Evolutionary conservation across 73 alveolate genomes (phyloP), one percentile per base, ranked within the genome.

Genomic region (Tetrahymena malaccensis): DNA sequence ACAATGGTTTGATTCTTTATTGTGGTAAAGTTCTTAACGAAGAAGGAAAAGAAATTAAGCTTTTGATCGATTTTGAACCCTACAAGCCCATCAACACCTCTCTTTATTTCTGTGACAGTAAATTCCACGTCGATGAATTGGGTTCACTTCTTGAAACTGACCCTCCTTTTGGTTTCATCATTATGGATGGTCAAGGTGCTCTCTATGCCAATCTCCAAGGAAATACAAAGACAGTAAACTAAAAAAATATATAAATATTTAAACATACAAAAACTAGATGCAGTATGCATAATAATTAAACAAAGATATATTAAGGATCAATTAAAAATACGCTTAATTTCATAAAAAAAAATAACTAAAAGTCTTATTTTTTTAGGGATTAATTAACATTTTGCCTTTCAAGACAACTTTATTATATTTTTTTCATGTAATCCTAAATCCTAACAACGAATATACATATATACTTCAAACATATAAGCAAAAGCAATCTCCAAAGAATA

Each of bases 121-220:
- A 97, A 70, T 99, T 99, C 96, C 99, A 98, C 97, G 97, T 95
- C 34, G 97, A 95, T 31, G 97, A 95, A 95, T 85, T 95, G 15
- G 94, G 97, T 55, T 93, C 95, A 58, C 96, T 98, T 27, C 93
- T 98, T 55, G 98, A 97, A 44, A 98, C 97, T 94, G 99, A 98
- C 96, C 99, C 98, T 57, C 98, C 97, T 85, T 98, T 98, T 94
- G 99, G 99, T 70, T 99, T 99, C 96, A 96, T 99, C 96, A 96
- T 99, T 70, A 99, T 99, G 98, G 99, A 99, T 97, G 99, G 99
- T 95, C 97, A 97, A 93, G 99, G 99, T 34, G 96, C 99, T 43
- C 98, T 99, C 44, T 99, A 96, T 94, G 99, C 99, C 16, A 98
- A 99, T 10, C 98, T 99, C 89, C 98, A 99, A 97, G 99, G 99